Evolutionary conservation across 495 filamentous ascomycete species (phyloP).

Genomic region (Aspergillus cavernicola): DNA sequence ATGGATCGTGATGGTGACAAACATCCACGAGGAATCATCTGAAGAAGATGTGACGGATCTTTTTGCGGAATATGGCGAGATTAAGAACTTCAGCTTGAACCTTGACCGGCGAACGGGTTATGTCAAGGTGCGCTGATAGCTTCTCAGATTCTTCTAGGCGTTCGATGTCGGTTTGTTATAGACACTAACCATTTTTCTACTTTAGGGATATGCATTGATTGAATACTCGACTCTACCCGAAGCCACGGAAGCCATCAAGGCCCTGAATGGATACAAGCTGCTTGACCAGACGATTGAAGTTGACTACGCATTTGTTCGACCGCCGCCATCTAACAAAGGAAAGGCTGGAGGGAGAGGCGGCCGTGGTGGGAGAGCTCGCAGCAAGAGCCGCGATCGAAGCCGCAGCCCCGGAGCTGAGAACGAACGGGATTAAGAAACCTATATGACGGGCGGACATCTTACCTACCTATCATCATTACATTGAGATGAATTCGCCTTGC

Average conservation of each 20-base stretch:
- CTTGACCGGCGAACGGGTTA: slow-evolving; percentile 94
- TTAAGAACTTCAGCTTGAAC: slow-evolving; percentile 95
- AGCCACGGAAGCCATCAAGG: slow-evolving; percentile 80
- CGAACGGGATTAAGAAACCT: slow-evolving; percentile 31
- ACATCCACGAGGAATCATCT: slow-evolving; percentile 95
- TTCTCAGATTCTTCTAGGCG: too few species aligned
- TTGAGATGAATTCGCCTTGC: background rate
- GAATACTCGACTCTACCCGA: slow-evolving; percentile 88
- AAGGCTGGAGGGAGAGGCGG: slow-evolving; percentile 50
- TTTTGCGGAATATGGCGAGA: slow-evolving; percentile 95
- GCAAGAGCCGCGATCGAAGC: slow-evolving; percentile 55
- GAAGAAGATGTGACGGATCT: slow-evolving; percentile 94
- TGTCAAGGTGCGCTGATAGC: slow-evolving; percentile 93
- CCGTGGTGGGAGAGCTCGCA: slow-evolving; percentile 48
- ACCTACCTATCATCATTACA: background rate
- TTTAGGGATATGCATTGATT: slow-evolving; percentile 86
- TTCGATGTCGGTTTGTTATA: too few species aligned
- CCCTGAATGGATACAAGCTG: slow-evolving; percentile 74
- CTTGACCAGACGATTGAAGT: slow-evolving; percentile 89
- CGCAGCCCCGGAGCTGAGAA: slow-evolving; percentile 50
- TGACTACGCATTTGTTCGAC: slow-evolving; percentile 96
- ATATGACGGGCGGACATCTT: background rate
- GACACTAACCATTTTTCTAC: slow-evolving; percentile 12
- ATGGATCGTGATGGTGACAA: slow-evolving; percentile 96
- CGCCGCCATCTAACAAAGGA: slow-evolving; percentile 67